Evolutionary conservation across 202 grass and related monocot genomes (phyloP), one percentile per base, ranked within the genome.

Genomic region (Setaria italica): DNA sequence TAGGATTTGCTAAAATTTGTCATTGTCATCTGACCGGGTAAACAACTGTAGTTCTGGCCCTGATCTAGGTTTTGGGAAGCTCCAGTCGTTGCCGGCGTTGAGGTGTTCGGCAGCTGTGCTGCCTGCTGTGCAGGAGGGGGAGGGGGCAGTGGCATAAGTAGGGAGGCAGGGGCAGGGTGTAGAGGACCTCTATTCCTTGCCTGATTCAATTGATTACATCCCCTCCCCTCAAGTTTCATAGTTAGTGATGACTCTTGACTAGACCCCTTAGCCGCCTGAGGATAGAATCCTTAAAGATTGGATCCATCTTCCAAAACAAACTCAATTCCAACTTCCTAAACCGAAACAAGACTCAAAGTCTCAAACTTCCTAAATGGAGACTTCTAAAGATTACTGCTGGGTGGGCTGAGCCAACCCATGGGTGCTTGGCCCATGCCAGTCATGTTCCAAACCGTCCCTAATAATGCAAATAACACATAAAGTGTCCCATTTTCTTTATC

Each of bases 391-490:
- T 50, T 14, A 50, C 48, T 54, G 51, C 51, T 7, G 16, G 49
- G 51, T 54, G 51, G 5, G 15, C 15, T 5, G 51, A 54, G 16
- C 51, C 2, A 11, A 53, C 50, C 15, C 6, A 56, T 5, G 6
- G 14, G 51, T 54, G 51, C 51, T 54, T 4, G 51, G 53, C 6
- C 55, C 20, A 6, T 33, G 11, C 14, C 29, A 14, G 35, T 41
- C n/a, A 64, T 46, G 43, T 74, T 80, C 3, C 62, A 62, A 60
- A 30, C 32, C 72, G 15, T 41, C 57, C 45, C 34, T 70, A 62
- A 60, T 77, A 60, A 71, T 71, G 72, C 21, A 47, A 58, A 43
- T 41, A 41, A 47, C 45, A 54, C 32, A 82, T 75, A 60, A 67
- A 50, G 3, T 12, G 5, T 6, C 58, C 2, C 12, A 42, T 65